phyloP scores from a whole-genome alignment of 1,284 basidiomycete species.

The Trichosporon ovoides region DNA sequence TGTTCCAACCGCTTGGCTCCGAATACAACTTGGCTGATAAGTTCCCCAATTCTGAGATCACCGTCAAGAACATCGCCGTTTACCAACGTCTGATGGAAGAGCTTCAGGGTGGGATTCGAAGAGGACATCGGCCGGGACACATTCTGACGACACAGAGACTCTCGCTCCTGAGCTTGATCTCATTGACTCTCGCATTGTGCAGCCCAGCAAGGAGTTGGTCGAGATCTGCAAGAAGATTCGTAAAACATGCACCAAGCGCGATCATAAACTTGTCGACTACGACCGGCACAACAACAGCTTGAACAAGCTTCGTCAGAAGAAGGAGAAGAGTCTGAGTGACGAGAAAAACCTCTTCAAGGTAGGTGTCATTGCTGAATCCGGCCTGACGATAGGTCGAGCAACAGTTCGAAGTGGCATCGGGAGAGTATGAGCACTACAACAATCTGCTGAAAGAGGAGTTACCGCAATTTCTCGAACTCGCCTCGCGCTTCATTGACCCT shows the following conservation, averaged over 20 bases:
- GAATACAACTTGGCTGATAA: slow-evolving; percentile 77
- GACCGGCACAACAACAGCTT: slow-evolving; percentile 95
- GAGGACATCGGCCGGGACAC: background rate
- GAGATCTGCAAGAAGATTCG: slow-evolving; percentile 79
- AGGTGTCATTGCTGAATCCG: slow-evolving; percentile 24
- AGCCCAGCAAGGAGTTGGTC: slow-evolving; percentile 83
- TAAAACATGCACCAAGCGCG: slow-evolving; percentile 92
- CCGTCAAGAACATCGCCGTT: slow-evolving; percentile 68
- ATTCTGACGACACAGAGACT: slow-evolving; percentile 48
- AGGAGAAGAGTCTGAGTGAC: slow-evolving; percentile 86
- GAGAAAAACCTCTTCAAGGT: slow-evolving; percentile 95
- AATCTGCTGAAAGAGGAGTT: slow-evolving; percentile 85
- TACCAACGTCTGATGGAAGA: slow-evolving; percentile 77
- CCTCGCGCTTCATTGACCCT: slow-evolving; percentile 87
- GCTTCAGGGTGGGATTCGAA: slow-evolving; percentile 56
- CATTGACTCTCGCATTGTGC: slow-evolving; percentile 79
- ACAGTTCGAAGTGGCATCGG: slow-evolving; percentile 90
- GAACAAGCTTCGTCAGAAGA: slow-evolving; percentile 93
- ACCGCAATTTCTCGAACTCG: slow-evolving; percentile 80
- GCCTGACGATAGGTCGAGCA: slow-evolving; percentile 70
- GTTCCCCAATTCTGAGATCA: slow-evolving; percentile 70
- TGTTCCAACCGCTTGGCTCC: slow-evolving; percentile 74
- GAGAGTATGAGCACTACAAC: slow-evolving; percentile 97
- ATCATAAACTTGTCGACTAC: slow-evolving; percentile 95
- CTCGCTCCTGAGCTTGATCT: slow-evolving; percentile 90